These are phyloP conservation scores for Striga asiatica DNA, from an alignment of 257 asterid species.

Conservation along the genomic window DNA sequence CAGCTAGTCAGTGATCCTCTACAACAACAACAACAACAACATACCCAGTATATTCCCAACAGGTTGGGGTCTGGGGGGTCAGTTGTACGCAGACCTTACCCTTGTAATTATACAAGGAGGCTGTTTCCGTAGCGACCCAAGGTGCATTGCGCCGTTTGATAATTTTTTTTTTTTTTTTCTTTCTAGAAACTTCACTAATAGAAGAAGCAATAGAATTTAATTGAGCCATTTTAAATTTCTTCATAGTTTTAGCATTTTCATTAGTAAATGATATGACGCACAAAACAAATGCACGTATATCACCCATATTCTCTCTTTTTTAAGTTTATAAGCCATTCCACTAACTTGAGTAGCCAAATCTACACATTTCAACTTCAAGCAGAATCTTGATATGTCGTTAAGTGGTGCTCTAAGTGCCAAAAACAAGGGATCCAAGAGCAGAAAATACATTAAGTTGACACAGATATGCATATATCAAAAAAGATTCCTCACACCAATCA, in stretches of 20 bases:
- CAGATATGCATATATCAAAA: neutral
- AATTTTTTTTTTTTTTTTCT: too few species aligned
- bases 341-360: constrained; percentile 1
- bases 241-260: neutral
- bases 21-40: too few species aligned
- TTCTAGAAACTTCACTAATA: too few species aligned
- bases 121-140: too few species aligned
- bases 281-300: neutral
- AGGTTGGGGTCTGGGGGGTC: too few species aligned
- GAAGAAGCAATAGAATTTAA: too few species aligned
- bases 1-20: too few species aligned
- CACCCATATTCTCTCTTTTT: neutral
- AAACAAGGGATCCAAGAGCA: constrained; percentile 5
- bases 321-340: neutral
- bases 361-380: neutral
- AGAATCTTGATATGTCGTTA: neutral
- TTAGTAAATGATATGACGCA: neutral
- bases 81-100: too few species aligned
- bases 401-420: neutral
- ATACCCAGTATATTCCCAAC: too few species aligned
- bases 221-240: neutral
- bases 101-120: too few species aligned
- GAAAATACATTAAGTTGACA: constrained; percentile 1
- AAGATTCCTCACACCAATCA: constrained; percentile 8
- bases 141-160: too few species aligned